A percentile compares a stretch with the other conserved stretches of the same genome.
Evolutionary conservation across 371 early-diverging fungal species (phyloP).

Genomic region (Mucor irregularis): DNA sequence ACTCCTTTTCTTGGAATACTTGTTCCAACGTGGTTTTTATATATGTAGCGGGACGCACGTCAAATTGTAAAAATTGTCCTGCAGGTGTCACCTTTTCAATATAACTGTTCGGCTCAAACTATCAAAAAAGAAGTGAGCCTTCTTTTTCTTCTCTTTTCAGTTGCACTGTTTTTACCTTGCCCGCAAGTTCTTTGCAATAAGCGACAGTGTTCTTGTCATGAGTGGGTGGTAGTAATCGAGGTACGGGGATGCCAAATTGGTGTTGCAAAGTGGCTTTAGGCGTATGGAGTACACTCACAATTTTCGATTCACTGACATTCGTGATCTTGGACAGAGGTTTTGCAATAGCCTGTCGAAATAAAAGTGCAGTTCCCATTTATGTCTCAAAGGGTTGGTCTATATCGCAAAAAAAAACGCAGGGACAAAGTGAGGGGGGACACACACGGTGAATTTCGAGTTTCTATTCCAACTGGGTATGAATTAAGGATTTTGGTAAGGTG

Average conservation of each 20-base stretch:
- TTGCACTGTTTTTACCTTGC: conserved; percentile 37
- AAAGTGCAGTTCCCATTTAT: background rate
- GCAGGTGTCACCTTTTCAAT: conserved; percentile 54
- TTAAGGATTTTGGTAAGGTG: too few relatives aligned
- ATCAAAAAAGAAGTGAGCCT: background rate
- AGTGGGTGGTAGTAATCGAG: conserved; percentile 37
- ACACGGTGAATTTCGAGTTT: too few relatives aligned
- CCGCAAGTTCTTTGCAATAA: conserved; percentile 54
- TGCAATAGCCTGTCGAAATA: conserved; percentile 48
- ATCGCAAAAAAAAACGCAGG: background rate
- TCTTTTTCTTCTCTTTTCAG: background rate
- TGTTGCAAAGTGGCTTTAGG: conserved; percentile 25
- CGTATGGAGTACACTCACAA: conserved; percentile 16
- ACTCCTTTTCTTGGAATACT: conserved; percentile 35
- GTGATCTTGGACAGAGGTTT: conserved; percentile 29
- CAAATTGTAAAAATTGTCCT: conserved; percentile 78
- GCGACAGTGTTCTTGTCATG: conserved; percentile 59
- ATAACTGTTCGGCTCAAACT: conserved; percentile 29
- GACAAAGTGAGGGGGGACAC: background rate
- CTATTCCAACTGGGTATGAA: too few relatives aligned
- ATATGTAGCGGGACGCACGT: conserved; percentile 54
- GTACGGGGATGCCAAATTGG: conserved; percentile 33
- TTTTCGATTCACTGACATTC: conserved; percentile 8
- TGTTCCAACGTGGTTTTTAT: conserved; percentile 51
- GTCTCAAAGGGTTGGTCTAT: background rate